Evolutionary conservation across 2,329 filamentous ascomycete species (phyloP).

Genomic region (Phialophora expanda): DNA sequence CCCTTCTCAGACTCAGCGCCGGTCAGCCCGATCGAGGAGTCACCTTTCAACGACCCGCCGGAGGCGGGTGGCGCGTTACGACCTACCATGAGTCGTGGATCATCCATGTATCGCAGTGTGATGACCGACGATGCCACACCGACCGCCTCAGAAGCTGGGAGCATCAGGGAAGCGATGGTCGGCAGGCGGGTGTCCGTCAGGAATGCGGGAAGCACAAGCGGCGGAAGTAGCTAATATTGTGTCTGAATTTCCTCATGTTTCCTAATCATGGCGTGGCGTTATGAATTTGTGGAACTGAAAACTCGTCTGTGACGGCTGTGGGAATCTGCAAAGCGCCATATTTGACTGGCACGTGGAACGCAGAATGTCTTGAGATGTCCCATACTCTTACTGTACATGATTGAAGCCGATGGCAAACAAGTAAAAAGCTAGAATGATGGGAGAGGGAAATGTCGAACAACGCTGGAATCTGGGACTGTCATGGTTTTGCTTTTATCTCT

Average conservation of each 20-base stretch:
- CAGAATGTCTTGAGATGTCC: conserved; percentile 23
- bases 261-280: conserved; percentile 28
- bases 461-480: conserved; percentile 1
- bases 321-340: conserved; percentile 7
- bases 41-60: conserved; percentile 38
- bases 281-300: conserved; percentile 9
- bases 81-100: conserved; percentile 33
- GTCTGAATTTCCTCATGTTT: conserved; percentile 11
- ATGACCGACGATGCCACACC: conserved; percentile 27
- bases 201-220: conserved; percentile 10
- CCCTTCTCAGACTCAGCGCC: conserved; percentile 37
- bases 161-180: conserved; percentile 36
- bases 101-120: conserved; percentile 34
- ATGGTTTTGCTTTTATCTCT: conserved; percentile 8
- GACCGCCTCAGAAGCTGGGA: conserved; percentile 33
- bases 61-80: conserved; percentile 15
- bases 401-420: conserved; percentile 12
- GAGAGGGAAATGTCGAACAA: conserved; percentile 17
- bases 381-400: conserved; percentile 23
- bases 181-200: conserved; percentile 36
- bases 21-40: conserved; percentile 37
- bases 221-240: conserved; percentile 16
- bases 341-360: conserved; percentile 15
- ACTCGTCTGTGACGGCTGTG: conserved; percentile 10
- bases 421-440: conserved; percentile 20